Conservation (phyloP, 768 basidiomycete species). For the Podaxis sp. region DNA sequence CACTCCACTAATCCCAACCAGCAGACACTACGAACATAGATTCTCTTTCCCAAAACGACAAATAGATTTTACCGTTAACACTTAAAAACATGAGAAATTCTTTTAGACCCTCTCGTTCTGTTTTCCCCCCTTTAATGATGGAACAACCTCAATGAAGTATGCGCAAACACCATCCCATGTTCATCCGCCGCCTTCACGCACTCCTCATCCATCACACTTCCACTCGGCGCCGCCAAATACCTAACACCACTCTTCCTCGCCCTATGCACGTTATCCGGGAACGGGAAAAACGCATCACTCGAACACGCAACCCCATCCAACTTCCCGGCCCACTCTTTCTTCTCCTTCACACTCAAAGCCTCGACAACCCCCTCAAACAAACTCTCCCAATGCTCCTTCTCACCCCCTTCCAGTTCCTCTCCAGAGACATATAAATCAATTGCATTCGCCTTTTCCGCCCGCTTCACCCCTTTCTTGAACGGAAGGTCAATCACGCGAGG, state of each 20-base stretch:
- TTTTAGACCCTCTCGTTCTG: background rate
- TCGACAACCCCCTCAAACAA: conserved; percentile 75
- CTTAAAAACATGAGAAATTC: background rate
- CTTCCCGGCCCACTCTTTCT: conserved; percentile 67
- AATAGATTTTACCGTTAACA: background rate
- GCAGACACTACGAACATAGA: too few species aligned
- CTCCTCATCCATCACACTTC: conserved; percentile 96
- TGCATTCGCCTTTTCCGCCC: conserved; percentile 97
- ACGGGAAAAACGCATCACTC: conserved; percentile 99
- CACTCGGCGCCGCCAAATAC: conserved; percentile 89
- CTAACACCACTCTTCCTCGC: conserved; percentile 88
- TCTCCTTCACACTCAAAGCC: conserved; percentile 68
- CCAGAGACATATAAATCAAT: conserved; percentile 96
- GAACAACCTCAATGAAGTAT: conserved; percentile 87
- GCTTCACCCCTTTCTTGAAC: conserved; percentile 97
- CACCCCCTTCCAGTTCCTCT: conserved; percentile 84
- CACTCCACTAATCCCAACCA: too few species aligned
- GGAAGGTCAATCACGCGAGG: conserved; percentile 88
- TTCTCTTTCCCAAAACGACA: background rate
- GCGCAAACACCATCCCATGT: conserved; percentile 86
- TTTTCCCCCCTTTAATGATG: conserved; percentile 58
- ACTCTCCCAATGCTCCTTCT: conserved; percentile 88
- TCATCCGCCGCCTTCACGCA: conserved; percentile 98
- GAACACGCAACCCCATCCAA: conserved; percentile 89
- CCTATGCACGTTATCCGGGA: conserved; percentile 96